These are phyloP conservation scores for Punctularia strigosozonata DNA, from an alignment of 768 basidiomycete species.

Conservation along the genomic window DNA sequence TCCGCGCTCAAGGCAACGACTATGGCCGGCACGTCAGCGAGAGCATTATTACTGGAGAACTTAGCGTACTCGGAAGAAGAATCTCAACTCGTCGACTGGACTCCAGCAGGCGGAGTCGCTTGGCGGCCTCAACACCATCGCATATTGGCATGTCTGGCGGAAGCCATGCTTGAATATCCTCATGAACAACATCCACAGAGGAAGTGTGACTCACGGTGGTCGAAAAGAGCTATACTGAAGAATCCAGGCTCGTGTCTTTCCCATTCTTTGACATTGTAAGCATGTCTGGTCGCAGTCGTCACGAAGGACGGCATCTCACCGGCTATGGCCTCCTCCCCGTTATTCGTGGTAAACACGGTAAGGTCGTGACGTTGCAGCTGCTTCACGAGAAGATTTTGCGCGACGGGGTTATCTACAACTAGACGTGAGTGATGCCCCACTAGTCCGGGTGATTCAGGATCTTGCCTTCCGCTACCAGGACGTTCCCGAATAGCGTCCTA, in stretches of 20 bases:
- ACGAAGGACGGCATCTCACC: constrained; percentile 21
- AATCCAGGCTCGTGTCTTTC: constrained; percentile 54
- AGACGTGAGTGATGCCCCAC: too few species aligned
- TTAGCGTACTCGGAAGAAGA: constrained; percentile 41
- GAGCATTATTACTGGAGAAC: neutral
- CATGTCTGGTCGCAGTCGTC: neutral
- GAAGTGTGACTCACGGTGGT: constrained; percentile 43
- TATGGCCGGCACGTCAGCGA: constrained; percentile 15
- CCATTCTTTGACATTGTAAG: constrained; percentile 36
- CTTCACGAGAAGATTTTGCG: constrained; percentile 54
- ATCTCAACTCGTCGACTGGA: constrained; percentile 37
- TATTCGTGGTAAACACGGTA: constrained; percentile 47
- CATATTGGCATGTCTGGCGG: constrained; percentile 69
- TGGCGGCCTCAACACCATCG: constrained; percentile 67
- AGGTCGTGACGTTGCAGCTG: constrained; percentile 53
- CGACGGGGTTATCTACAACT: constrained; percentile 53
- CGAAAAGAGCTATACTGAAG: constrained; percentile 61
- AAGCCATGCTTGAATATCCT: neutral
- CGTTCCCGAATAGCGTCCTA: constrained; percentile 50
- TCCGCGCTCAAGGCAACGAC: constrained; percentile 69
- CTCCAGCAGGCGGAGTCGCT: constrained; percentile 48
- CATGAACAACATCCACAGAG: neutral
- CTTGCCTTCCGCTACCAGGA: constrained; percentile 63
- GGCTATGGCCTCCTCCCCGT: constrained; percentile 56
- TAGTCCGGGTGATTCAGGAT: too few species aligned